These are phyloP conservation scores for Auricularia sp. DNA, from an alignment of 768 basidiomycete genomes.

Conservation along the genomic window DNA sequence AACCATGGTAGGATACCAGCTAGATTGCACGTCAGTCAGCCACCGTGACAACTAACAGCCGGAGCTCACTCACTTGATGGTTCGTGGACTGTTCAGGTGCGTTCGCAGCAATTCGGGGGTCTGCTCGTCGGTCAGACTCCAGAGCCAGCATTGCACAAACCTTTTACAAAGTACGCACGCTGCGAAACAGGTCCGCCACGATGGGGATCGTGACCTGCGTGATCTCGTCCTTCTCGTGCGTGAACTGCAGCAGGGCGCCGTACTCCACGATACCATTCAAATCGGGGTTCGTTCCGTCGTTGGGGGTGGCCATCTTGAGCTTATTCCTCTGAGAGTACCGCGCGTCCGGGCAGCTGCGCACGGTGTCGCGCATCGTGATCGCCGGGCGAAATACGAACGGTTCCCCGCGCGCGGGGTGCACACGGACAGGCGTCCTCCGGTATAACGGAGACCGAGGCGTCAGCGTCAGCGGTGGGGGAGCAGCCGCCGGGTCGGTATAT, in stretches of 20 bases:
- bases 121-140: neutral
- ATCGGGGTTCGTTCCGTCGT: neutral
- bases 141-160: too few species aligned
- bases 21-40: constrained; percentile 10
- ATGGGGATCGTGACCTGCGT: neutral
- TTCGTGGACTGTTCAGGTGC: too few species aligned
- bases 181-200: neutral
- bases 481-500: neutral
- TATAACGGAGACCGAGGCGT: neutral
- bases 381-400: neutral
- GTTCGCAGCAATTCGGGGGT: neutral
- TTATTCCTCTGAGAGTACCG: neutral
- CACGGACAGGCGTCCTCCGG: neutral
- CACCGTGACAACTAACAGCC: too few species aligned
- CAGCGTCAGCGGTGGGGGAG: neutral
- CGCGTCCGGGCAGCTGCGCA: neutral
- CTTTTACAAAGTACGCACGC: neutral
- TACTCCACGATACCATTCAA: neutral
- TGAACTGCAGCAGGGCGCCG: neutral
- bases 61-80: neutral
- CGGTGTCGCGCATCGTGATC: neutral
- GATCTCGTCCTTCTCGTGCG: neutral
- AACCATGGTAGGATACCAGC: constrained; percentile 57
- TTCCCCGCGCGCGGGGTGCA: neutral
- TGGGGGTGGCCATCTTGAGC: neutral